phyloP scores from a whole-genome alignment of 2,329 filamentous ascomycete species.

The Fusarium stilboides region DNA sequence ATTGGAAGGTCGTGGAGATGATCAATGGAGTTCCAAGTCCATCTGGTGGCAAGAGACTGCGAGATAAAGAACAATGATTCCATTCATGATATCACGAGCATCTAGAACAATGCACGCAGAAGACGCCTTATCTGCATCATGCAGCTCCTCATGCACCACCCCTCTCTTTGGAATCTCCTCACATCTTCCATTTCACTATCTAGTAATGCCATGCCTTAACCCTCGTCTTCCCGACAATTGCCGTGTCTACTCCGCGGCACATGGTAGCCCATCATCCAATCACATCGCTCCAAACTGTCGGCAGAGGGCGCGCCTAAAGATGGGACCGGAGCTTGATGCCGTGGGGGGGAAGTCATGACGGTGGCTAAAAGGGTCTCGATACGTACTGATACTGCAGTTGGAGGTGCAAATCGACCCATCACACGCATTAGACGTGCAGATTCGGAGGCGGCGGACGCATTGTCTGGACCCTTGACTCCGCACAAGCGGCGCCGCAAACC shows the following conservation, averaged over 20 bases:
- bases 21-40: not conserved
- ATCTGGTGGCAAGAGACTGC: constrained; percentile 5
- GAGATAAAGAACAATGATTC: constrained; percentile 25
- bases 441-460: constrained; percentile 23
- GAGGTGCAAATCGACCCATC: not conserved
- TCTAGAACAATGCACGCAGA: constrained; percentile 20
- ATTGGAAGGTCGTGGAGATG: not conserved
- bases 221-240: constrained; percentile 46
- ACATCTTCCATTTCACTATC: not conserved
- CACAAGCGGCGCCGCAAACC: constrained; percentile 35
- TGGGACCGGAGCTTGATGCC: constrained; percentile 23
- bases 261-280: constrained; percentile 26
- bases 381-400: too few species aligned
- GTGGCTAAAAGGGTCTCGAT: constrained; percentile 9
- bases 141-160: constrained; percentile 8
- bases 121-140: not conserved
- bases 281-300: not conserved
- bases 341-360: constrained; percentile 4
- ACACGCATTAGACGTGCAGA: constrained; percentile 19
- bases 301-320: constrained; percentile 31
- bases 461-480: constrained; percentile 24
- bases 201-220: constrained; percentile 16
- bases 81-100: constrained; percentile 30
- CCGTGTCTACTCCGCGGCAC: constrained; percentile 31
- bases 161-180: constrained; percentile 34